Conservation (phyloP, 1,284 basidiomycete genomes). For the Puccinia polysora region DNA sequence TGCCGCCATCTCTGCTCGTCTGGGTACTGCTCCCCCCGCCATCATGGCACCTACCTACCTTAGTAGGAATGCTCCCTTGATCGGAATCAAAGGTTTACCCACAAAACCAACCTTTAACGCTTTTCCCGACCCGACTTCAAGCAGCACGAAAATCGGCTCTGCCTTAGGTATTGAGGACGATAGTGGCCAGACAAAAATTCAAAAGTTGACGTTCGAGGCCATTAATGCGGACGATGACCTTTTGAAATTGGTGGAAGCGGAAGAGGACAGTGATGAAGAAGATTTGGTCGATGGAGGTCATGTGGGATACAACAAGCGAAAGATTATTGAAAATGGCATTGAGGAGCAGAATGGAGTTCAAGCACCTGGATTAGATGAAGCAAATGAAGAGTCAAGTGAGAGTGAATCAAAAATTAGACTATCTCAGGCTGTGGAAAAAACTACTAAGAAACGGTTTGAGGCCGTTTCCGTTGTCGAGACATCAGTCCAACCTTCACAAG, state of each 20-base stretch:
- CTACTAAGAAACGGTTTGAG: constrained; percentile 42
- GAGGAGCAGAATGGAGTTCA: constrained; percentile 49
- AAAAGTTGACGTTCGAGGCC: constrained; percentile 43
- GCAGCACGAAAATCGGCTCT: constrained; percentile 26
- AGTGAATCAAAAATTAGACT: constrained; percentile 24
- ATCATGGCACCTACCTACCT: constrained; percentile 36
- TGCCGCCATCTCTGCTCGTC: constrained; percentile 41
- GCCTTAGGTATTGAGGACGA: constrained; percentile 41
- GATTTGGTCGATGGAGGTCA: constrained; percentile 46
- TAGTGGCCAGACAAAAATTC: constrained; percentile 36
- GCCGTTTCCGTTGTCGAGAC: constrained; percentile 41
- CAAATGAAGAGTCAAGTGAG: constrained; percentile 12
- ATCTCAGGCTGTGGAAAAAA: constrained; percentile 42
- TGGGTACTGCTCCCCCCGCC: constrained; percentile 30
- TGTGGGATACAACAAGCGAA: constrained; percentile 44
- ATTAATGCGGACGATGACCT: constrained; percentile 44
- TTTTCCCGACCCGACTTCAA: constrained; percentile 32
- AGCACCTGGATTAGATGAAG: constrained; percentile 50
- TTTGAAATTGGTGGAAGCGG: constrained; percentile 34
- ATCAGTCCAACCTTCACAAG: constrained; percentile 47
- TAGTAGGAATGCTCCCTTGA: constrained; percentile 24
- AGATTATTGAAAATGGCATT: constrained; percentile 35
- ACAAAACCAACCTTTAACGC: constrained; percentile 35
- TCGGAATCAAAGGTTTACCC: constrained; percentile 43
- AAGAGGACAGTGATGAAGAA: constrained; percentile 46